A percentile compares a stretch with the other conserved stretches of the same genome.
These are phyloP conservation scores for Pyrus bretschneideri DNA, from an alignment of 306 rosid genomes.

Conservation along the genomic window DNA sequence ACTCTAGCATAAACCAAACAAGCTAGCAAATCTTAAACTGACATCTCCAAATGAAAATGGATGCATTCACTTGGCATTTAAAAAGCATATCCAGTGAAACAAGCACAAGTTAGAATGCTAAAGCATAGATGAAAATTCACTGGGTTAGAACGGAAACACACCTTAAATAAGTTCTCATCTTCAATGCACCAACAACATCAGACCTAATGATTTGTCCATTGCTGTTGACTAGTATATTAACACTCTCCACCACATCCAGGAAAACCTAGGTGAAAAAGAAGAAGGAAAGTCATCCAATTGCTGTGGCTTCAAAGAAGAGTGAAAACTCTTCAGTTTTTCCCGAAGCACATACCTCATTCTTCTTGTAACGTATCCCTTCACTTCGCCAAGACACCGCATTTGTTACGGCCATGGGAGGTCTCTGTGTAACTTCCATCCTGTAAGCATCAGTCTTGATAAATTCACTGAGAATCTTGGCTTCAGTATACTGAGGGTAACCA, in stretches of 20 bases:
- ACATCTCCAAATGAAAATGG: neutral
- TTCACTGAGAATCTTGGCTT: conserved; percentile 92
- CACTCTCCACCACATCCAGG: conserved; percentile 99
- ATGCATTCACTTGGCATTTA: neutral
- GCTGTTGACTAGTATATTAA: conserved; percentile 96
- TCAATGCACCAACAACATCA: conserved; percentile 96
- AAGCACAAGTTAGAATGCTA: neutral
- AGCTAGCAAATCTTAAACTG: neutral
- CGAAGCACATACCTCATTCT: conserved; percentile 66
- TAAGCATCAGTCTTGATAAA: conserved; percentile 99
- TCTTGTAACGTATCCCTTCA: conserved; percentile 92
- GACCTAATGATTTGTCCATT: conserved; percentile 97
- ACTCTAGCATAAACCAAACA: neutral
- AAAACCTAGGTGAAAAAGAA: conserved; percentile 52
- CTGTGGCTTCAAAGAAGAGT: conserved; percentile 6
- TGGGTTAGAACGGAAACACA: conserved; percentile 19
- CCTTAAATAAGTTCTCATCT: conserved; percentile 99
- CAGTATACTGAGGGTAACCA: conserved; percentile 95
- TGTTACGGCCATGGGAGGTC: conserved; percentile 99
- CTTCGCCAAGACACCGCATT: conserved; percentile 99
- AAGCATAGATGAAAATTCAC: neutral
- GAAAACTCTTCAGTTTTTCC: neutral
- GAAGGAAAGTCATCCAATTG: conserved; percentile 12
- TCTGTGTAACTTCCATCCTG: conserved; percentile 92
- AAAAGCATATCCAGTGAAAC: neutral